phyloP scores from a whole-genome alignment of 129 eudicot species.

The Escallonia herrerae region DNA sequence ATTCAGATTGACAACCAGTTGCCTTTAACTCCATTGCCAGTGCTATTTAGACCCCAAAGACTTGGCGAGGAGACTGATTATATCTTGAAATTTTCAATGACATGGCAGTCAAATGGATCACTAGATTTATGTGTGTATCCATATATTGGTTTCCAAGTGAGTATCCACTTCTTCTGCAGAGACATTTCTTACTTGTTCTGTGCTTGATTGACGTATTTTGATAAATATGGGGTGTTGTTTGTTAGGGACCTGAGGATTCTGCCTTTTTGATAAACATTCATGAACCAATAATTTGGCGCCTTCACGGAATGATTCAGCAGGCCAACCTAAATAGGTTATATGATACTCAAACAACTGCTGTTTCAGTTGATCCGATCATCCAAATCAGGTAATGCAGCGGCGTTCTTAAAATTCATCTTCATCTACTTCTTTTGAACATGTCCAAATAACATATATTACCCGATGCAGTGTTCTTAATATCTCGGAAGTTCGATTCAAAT shows the following conservation, averaged over 20 bases:
- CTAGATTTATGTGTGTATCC: conserved; percentile 86
- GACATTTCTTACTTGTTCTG: not conserved
- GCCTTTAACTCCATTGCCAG: conserved; percentile 95
- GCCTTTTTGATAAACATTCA: conserved; percentile 86
- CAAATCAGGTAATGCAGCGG: conserved; percentile 63
- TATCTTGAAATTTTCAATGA: conserved; percentile 70
- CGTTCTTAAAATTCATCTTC: not conserved
- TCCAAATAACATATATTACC: not conserved
- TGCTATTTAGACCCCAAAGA: conserved; percentile 89
- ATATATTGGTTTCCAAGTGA: conserved; percentile 85
- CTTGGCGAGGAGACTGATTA: conserved; percentile 69
- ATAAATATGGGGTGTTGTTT: not conserved
- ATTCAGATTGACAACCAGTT: conserved; percentile 94
- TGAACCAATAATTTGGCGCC: conserved; percentile 97
- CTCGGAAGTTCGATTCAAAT: conserved; percentile 87
- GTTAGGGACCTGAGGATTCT: conserved; percentile 91
- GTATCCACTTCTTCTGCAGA: conserved; percentile 3
- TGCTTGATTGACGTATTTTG: not conserved
- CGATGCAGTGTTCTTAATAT: conserved; percentile 68
- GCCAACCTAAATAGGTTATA: conserved; percentile 51
- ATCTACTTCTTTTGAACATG: conserved; percentile 9
- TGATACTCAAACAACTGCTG: conserved; percentile 59
- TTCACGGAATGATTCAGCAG: conserved; percentile 91
- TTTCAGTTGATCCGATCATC: conserved; percentile 85
- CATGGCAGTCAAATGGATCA: conserved; percentile 88